Base-by-base conservation (phyloP, 257 asterid genomes). In the Avicennia marina region DNA sequence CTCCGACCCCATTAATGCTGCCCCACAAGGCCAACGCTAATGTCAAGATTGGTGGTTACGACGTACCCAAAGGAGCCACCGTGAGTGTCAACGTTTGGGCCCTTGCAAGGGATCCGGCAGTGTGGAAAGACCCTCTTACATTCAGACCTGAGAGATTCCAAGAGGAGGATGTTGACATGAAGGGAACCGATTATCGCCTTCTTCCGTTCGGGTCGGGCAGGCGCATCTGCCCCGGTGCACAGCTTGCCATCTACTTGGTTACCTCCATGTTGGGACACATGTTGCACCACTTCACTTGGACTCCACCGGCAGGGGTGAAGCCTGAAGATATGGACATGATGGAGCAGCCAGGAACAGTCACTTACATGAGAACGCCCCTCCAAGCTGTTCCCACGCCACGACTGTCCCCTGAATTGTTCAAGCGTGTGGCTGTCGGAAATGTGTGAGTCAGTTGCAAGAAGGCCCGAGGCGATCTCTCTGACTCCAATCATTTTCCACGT, bases 201-300 rank as follows among this genome's bases (percentile, higher is more conserved):
- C 80, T 88, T 8, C 95, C 95, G 0, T 88, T 85, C 4, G 95
- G 96, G 13, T 84, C 96, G 1, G 96, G 96, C 11, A 76, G 96
- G 57, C 72, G 96, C 3, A 52, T 85, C 4, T 88, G 94, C 76
- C 96, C 95, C 0, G 95, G 93, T 0, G 89, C 89, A 16, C 90
- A 88, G 20, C 87, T 88, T 6, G 96, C 84, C 0, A 76, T 84
- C 13, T 64, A 72, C 53, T 58, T 88, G 67, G 86, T 78, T 26
- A 74, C 75, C 0, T 88, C 96, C 2, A 75, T 75, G 86, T 31
- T 88, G 74, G 96, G 93, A 0, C 94, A 88, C 46, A 54, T 88
- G 66, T 20, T 88, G 81, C 96, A 88, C 47, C 80, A 80, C 44
- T 88, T 88, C 60, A 42, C 53, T 1, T 80, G 82, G 95, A 48